Percentiles rank a stretch among this genome's conserved stretches.
These are phyloP conservation scores for Rhododendron henanense DNA, from an alignment of 148 eudicot species.

Conservation along the genomic window DNA sequence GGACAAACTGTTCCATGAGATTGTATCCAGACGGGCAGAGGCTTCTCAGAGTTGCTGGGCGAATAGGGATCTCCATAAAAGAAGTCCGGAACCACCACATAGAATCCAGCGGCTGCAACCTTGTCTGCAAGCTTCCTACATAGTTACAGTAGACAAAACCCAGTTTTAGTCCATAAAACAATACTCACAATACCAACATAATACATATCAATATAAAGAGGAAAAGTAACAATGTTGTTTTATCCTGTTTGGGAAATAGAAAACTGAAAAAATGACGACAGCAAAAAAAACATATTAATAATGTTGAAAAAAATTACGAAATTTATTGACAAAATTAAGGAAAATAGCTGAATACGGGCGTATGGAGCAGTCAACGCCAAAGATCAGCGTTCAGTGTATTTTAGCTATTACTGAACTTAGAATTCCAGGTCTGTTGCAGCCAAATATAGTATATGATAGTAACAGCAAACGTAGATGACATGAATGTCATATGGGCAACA, in stretches of 20 bases:
- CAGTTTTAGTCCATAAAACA: background rate
- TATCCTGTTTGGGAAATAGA: background rate
- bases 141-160: background rate
- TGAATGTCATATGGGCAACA: background rate
- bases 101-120: slow-evolving; percentile 50
- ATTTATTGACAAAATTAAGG: background rate
- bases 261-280: background rate
- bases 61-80: slow-evolving; percentile 38
- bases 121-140: slow-evolving; percentile 57
- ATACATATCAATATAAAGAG: background rate
- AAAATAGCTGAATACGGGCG: background rate
- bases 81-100: slow-evolving; percentile 28
- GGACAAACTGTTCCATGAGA: slow-evolving; percentile 38
- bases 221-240: background rate
- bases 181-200: background rate
- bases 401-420: background rate
- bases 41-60: slow-evolving; percentile 24
- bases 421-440: background rate
- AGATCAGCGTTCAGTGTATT: background rate
- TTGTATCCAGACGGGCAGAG: slow-evolving; percentile 32
- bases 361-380: background rate
- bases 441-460: background rate
- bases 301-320: background rate
- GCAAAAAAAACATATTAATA: background rate
- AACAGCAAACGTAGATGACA: background rate